Evolutionary conservation across 306 rosid genomes (phyloP).

Genomic region (Cercis canadensis): DNA sequence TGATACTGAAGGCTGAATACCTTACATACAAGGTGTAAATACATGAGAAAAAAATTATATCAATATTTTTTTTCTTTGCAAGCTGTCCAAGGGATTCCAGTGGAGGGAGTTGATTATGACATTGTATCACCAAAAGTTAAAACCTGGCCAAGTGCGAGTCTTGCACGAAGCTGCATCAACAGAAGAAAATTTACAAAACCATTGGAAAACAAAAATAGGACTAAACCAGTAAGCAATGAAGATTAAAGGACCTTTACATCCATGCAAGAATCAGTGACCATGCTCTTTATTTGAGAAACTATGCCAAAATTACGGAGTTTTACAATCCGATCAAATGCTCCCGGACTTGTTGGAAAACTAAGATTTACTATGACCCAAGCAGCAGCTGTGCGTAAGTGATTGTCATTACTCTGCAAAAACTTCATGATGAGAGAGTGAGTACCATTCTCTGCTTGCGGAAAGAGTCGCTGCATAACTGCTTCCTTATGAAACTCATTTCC

Average conservation of each 20-base stretch:
- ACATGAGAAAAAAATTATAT: constrained; percentile 40
- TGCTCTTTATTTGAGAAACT: constrained; percentile 73
- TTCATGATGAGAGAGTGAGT: constrained; percentile 56
- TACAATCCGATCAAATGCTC: constrained; percentile 55
- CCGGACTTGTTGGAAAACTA: constrained; percentile 66
- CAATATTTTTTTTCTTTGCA: constrained; percentile 35
- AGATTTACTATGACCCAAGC: constrained; percentile 78
- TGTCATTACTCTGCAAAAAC: constrained; percentile 68
- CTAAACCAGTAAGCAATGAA: constrained; percentile 8
- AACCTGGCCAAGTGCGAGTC: constrained; percentile 65
- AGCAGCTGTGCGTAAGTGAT: constrained; percentile 65
- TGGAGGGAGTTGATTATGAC: constrained; percentile 34
- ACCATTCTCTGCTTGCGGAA: constrained; percentile 55
- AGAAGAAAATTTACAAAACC: constrained; percentile 34
- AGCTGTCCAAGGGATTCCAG: constrained; percentile 21
- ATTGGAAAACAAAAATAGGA: neutral
- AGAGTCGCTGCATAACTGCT: constrained; percentile 71
- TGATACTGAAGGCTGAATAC: constrained; percentile 33
- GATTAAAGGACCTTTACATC: constrained; percentile 72
- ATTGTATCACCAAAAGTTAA: constrained; percentile 59
- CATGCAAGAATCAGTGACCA: constrained; percentile 75
- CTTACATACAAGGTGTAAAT: constrained; percentile 36
- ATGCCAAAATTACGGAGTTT: constrained; percentile 66
- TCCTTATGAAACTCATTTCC: constrained; percentile 85
- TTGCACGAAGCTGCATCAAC: constrained; percentile 72